phyloP scores from a whole-genome alignment of 495 filamentous ascomycete genomes.

The Tuber melanosporum region DNA sequence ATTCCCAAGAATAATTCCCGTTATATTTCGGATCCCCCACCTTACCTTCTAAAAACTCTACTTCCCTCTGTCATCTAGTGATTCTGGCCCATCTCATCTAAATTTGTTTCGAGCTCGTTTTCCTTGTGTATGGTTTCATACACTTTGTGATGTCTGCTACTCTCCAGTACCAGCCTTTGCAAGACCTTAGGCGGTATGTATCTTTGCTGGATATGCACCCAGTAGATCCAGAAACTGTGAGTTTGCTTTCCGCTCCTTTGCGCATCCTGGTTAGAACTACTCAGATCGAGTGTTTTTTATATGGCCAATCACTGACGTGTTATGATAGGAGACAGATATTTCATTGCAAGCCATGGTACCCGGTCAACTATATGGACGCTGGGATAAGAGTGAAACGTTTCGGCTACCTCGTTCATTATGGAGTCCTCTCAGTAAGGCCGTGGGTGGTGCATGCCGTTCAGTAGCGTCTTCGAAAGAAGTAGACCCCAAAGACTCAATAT shows the following conservation, averaged over 20 bases:
- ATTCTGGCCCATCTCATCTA: background rate
- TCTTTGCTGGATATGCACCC: slow-evolving; percentile 24
- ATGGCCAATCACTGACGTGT: slow-evolving; percentile 25
- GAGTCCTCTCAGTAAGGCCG: slow-evolving; percentile 2
- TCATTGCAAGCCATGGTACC: slow-evolving; percentile 30
- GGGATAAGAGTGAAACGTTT: slow-evolving; percentile 32
- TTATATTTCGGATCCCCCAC: slow-evolving; percentile 2
- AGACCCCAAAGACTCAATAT: background rate
- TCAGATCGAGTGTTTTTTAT: slow-evolving; percentile 14
- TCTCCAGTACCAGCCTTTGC: slow-evolving; percentile 32
- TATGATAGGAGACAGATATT: slow-evolving; percentile 33
- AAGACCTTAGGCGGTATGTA: slow-evolving; percentile 34
- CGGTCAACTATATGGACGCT: slow-evolving; percentile 28
- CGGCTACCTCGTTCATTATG: slow-evolving; percentile 13
- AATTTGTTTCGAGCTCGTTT: background rate
- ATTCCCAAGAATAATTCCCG: background rate
- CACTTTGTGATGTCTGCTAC: slow-evolving; percentile 34
- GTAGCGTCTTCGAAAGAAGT: background rate
- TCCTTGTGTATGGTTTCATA: slow-evolving; percentile 2
- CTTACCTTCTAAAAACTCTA: background rate
- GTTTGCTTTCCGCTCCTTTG: slow-evolving; percentile 1
- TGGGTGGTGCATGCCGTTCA: background rate
- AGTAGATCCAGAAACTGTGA: slow-evolving; percentile 28
- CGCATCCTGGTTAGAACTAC: background rate
- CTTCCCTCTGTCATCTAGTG: background rate